These are phyloP conservation scores for Citrus mangshanensis DNA, from an alignment of 345 rosid genomes.

Conservation along the genomic window DNA sequence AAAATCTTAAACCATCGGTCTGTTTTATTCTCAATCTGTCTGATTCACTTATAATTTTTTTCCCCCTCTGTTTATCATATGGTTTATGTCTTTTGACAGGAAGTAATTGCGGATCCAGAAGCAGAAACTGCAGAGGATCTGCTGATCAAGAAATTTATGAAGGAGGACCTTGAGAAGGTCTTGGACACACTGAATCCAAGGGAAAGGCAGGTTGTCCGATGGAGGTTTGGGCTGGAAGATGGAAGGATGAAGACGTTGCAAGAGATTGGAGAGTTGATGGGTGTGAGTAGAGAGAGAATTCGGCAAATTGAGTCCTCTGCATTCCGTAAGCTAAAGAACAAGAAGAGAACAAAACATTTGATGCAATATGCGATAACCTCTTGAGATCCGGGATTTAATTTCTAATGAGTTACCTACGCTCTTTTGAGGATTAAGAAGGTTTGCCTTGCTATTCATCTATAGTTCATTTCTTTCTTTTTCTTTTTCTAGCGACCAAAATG, in stretches of 20 bases:
- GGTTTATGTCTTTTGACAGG: constrained; percentile 43
- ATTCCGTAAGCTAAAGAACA: constrained; percentile 78
- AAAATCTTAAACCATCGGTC: constrained; percentile 82
- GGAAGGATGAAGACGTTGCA: constrained; percentile 91
- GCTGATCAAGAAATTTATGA: constrained; percentile 75
- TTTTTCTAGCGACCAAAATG: neutral
- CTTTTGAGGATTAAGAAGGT: constrained; percentile 2
- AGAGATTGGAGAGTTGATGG: constrained; percentile 86
- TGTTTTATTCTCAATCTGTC: constrained; percentile 11
- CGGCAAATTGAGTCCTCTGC: constrained; percentile 84
- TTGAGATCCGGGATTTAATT: neutral
- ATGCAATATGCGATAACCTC: constrained; percentile 51
- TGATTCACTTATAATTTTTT: neutral
- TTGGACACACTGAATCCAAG: constrained; percentile 65
- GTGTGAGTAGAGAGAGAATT: constrained; percentile 88
- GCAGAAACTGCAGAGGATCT: constrained; percentile 72
- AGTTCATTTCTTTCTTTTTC: neutral
- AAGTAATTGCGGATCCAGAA: constrained; percentile 74
- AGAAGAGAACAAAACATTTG: constrained; percentile 72
- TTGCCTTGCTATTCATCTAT: constrained; percentile 11
- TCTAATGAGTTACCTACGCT: constrained; percentile 10
- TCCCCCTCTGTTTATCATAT: neutral
- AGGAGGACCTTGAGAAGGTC: constrained; percentile 69
- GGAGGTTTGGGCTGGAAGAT: constrained; percentile 90
- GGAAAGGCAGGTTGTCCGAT: constrained; percentile 75